Percentiles rank a stretch among this genome's conserved stretches.
Evolutionary conservation across 2,329 filamentous ascomycete species (phyloP).

Genomic region (Beauveria scarabaeidicola): DNA sequence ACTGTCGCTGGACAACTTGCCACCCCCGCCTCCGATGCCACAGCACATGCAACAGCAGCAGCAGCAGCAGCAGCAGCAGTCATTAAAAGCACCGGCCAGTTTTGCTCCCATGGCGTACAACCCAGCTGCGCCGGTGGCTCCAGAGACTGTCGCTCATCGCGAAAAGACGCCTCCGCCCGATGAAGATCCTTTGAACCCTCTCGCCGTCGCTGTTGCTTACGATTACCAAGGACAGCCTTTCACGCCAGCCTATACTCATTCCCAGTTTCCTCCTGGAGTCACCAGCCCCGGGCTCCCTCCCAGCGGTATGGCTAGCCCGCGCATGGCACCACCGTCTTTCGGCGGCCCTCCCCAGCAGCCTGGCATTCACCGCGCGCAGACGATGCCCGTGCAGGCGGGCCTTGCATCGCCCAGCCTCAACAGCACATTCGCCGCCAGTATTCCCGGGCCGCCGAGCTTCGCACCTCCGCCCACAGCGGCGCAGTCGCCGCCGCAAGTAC

Average conservation of each 20-base stretch:
- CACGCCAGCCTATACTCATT: slow-evolving; percentile 40
- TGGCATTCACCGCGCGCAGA: slow-evolving; percentile 38
- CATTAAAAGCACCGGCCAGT: slow-evolving; percentile 19
- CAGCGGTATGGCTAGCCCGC: slow-evolving; percentile 28
- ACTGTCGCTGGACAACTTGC: slow-evolving; percentile 14
- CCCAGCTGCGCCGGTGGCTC: slow-evolving; percentile 66
- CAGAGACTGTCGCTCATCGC: slow-evolving; percentile 61
- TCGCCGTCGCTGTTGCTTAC: slow-evolving; percentile 48
- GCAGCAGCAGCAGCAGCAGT: slow-evolving; percentile 19
- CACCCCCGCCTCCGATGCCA: slow-evolving; percentile 21
- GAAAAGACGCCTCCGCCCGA: slow-evolving; percentile 75
- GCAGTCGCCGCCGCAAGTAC: slow-evolving; percentile 15
- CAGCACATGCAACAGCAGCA: slow-evolving; percentile 19
- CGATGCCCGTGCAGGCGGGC: slow-evolving; percentile 37
- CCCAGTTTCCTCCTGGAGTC: slow-evolving; percentile 36
- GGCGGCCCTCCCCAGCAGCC: slow-evolving; percentile 31
- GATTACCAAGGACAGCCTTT: slow-evolving; percentile 48
- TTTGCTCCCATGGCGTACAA: slow-evolving; percentile 67
- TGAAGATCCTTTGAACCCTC: slow-evolving; percentile 50
- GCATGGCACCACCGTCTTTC: slow-evolving; percentile 35
- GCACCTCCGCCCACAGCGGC: slow-evolving; percentile 10
- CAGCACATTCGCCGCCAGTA: slow-evolving; percentile 35
- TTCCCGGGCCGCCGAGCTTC: slow-evolving; percentile 22
- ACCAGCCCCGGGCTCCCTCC: slow-evolving; percentile 30
- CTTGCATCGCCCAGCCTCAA: slow-evolving; percentile 31